phyloP scores from a whole-genome alignment of 768 basidiomycete species.

The Xerocomellus dryophilus region DNA sequence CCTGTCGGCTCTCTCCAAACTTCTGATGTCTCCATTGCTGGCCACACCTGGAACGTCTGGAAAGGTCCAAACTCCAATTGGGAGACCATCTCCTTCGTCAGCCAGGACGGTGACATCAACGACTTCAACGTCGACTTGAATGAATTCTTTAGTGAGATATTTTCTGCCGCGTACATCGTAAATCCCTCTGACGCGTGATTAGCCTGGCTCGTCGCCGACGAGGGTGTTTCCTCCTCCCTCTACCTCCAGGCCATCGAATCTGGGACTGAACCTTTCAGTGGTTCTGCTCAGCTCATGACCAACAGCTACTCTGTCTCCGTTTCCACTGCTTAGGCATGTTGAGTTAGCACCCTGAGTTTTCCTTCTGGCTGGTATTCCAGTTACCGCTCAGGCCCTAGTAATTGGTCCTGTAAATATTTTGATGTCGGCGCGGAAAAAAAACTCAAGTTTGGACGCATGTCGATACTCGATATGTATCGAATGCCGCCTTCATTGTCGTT shows the following conservation, averaged over 20 bases:
- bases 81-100: slow-evolving; percentile 57
- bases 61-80: slow-evolving; percentile 51
- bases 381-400: background rate
- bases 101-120: slow-evolving; percentile 43
- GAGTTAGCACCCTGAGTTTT: background rate
- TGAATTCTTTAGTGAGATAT: slow-evolving; percentile 49
- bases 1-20: slow-evolving; percentile 51
- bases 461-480: background rate
- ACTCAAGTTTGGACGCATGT: background rate
- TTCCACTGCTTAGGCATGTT: slow-evolving; percentile 4
- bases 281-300: slow-evolving; percentile 45
- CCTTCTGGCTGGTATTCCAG: background rate
- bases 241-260: slow-evolving; percentile 54
- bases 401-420: background rate
- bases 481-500: background rate
- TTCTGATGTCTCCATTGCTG: slow-evolving; percentile 41
- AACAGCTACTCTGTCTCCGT: slow-evolving; percentile 41
- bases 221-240: slow-evolving; percentile 48
- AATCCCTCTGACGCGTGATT: background rate
- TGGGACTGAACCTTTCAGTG: slow-evolving; percentile 55
- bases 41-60: slow-evolving; percentile 57
- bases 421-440: no score
- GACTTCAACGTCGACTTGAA: slow-evolving; percentile 52
- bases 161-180: background rate
- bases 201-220: slow-evolving; percentile 46